These are phyloP conservation scores for Eimeria sp. DNA, from an alignment of 169 alveolate genomes.

Conservation along the genomic window DNA sequence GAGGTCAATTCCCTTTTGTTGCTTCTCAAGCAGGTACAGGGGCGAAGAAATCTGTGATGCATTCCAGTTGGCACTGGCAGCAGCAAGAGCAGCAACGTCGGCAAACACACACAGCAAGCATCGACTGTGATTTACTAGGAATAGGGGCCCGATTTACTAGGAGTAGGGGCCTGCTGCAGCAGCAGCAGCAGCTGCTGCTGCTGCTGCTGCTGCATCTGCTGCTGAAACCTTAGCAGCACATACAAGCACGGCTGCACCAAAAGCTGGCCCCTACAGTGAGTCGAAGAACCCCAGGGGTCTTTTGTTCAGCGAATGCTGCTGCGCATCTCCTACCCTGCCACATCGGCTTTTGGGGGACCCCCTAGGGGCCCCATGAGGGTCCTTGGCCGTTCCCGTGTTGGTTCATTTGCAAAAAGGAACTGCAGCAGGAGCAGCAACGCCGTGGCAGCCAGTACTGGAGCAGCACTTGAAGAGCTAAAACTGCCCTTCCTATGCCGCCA, in stretches of 20 bases:
- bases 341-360: neutral
- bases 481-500: neutral
- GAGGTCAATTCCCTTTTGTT: neutral
- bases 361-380: conserved; percentile 5
- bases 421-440: neutral
- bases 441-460: neutral
- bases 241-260: neutral
- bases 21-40: neutral
- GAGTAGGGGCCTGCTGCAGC: conserved; percentile 22
- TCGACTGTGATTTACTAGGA: neutral
- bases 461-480: neutral
- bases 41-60: neutral
- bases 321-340: neutral
- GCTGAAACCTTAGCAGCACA: neutral
- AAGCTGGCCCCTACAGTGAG: neutral
- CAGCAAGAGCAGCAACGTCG: neutral
- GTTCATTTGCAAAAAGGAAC: neutral
- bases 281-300: neutral
- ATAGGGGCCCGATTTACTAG: too few species aligned
- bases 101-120: neutral
- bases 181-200: neutral
- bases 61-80: neutral
- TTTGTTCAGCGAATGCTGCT: neutral
- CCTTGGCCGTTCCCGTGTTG: neutral
- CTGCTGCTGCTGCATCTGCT: neutral